Evolutionary conservation across 2,329 filamentous ascomycete genomes (phyloP).

Genomic region (Fusarium lyarnte): DNA sequence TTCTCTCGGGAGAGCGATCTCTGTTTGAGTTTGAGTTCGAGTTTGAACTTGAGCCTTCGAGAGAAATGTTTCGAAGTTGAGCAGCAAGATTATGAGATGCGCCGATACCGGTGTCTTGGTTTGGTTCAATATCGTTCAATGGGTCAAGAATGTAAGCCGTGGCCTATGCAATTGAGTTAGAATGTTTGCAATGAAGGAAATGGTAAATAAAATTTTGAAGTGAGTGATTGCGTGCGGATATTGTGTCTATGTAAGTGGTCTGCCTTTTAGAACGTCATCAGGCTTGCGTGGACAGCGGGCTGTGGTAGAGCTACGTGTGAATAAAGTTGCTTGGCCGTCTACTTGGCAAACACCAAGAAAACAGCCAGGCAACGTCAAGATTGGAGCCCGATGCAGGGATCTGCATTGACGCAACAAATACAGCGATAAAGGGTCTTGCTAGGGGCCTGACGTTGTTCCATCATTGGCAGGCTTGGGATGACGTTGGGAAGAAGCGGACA

Average conservation of each 20-base stretch:
- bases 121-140: conserved; percentile 73
- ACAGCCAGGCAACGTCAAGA: conserved; percentile 17
- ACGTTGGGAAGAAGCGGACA: conserved; percentile 34
- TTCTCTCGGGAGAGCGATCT: not conserved
- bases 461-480: conserved; percentile 21
- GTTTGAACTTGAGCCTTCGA: conserved; percentile 22
- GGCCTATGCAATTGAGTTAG: conserved; percentile 57
- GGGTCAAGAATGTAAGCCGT: conserved; percentile 75
- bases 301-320: conserved; percentile 13
- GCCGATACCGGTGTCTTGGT: conserved; percentile 67
- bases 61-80: conserved; percentile 28
- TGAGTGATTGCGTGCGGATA: not conserved
- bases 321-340: not conserved
- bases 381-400: conserved; percentile 17
- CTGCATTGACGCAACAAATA: conserved; percentile 37
- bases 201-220: not conserved
- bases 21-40: conserved; percentile 16
- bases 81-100: conserved; percentile 38
- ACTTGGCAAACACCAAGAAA: conserved; percentile 35
- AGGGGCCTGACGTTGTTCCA: conserved; percentile 31
- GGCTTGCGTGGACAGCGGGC: conserved; percentile 38
- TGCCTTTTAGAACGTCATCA: conserved; percentile 32
- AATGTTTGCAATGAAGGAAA: not conserved
- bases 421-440: conserved; percentile 33
- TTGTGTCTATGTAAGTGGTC: not conserved